Evolutionary conservation across 306 rosid species (phyloP).

Genomic region (Lathyrus aphaca): DNA sequence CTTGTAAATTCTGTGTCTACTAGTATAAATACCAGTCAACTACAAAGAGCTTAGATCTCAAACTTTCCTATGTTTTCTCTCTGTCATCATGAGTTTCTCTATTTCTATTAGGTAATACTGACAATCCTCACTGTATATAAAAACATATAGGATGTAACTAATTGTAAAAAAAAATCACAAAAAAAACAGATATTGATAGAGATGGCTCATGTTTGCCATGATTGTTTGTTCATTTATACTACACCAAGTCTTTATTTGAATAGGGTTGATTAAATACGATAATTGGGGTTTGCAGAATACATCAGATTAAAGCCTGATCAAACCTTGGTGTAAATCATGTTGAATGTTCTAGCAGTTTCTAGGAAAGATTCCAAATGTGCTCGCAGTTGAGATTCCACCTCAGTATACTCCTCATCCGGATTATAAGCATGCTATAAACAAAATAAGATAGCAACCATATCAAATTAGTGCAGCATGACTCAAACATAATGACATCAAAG

Average conservation of each 20-base stretch:
- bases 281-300: not conserved
- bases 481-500: not conserved
- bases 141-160: slow-evolving; percentile 17
- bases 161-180: slow-evolving; percentile 9
- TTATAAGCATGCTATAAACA: slow-evolving; percentile 78
- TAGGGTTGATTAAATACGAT: slow-evolving; percentile 21
- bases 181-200: not conserved
- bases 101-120: no score
- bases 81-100: no score
- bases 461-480: slow-evolving; percentile 27
- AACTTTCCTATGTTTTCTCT: no score
- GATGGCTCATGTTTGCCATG: slow-evolving; percentile 14
- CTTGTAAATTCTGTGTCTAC: no score
- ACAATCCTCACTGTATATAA: not conserved
- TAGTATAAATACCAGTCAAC: no score
- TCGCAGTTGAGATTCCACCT: slow-evolving; percentile 85
- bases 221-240: slow-evolving; percentile 14
- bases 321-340: slow-evolving; percentile 90
- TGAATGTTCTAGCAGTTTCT: slow-evolving; percentile 92
- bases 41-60: no score
- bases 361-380: slow-evolving; percentile 86
- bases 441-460: slow-evolving; percentile 27
- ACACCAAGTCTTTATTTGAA: slow-evolving; percentile 9
- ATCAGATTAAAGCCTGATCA: slow-evolving; percentile 16
- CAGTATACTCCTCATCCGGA: slow-evolving; percentile 89